Base-by-base conservation (phyloP, 2,329 filamentous ascomycete species). In the Xylaria sp. region DNA sequence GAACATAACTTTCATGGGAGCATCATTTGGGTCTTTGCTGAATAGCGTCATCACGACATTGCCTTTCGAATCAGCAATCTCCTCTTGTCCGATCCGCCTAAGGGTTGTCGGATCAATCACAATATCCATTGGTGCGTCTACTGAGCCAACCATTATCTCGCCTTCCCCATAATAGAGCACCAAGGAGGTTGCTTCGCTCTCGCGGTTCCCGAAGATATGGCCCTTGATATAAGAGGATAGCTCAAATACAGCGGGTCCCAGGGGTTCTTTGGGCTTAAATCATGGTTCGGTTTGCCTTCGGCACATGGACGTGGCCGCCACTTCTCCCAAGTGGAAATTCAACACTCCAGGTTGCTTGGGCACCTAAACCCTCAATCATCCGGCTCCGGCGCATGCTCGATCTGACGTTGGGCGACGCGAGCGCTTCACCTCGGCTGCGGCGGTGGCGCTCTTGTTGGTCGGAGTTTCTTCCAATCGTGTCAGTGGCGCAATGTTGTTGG, bases 51-150 rank as follows among this genome's bases (percentile, higher is more conserved):
- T 56, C 6, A 64, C 36, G 2, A 49, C 69, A 33, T 72, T 73
- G 23, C 71, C 72, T 4, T 67, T 69, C 0, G 67, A 71, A 13
- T 38, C 62, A 6, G 67, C 51, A 11, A 74, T 61, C 17, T 53
- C 46, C 17, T 75, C 65, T 31, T 69, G 63, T 26, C 53, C 58
- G 62, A 73, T 72, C 1, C 57, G 60, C 15, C n/a, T 26, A 6
- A 77, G 33, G 9, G 58, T 44, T 20, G 38, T 68, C n/a, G 75
- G 71, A 20, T 74, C 66, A 60, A 77, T 74, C 10, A 26, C 56
- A 11, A 74, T 57, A 4, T 59, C 20, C 6, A 74, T 51, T 7
- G 62, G 49, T 2, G 63, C 68, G 1, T 65, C 54, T 15, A 65
- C 49, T 2, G 71, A 72, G 17, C 51, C 59, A 2, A 71, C 23